Percentiles rank a stretch among this genome's conserved stretches.
phyloP scores from a whole-genome alignment of 2,329 filamentous ascomycete species.

The Penicillium occitanis region DNA sequence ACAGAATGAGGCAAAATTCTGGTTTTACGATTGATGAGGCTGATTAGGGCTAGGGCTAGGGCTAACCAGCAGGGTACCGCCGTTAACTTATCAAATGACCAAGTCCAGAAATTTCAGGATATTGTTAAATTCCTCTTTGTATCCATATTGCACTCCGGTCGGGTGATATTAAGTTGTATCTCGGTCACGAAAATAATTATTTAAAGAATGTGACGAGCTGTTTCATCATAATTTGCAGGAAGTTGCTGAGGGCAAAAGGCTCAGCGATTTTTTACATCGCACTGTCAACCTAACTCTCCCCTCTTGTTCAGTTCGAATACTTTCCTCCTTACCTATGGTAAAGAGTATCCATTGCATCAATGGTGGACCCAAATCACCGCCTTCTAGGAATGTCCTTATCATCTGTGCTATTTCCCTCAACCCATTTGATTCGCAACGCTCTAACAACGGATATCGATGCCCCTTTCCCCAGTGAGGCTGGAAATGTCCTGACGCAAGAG shows the following conservation, averaged over 20 bases:
- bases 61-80: background rate
- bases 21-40: background rate
- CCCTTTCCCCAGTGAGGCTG: background rate
- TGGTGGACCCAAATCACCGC: background rate
- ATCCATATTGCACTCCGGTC: background rate
- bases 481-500: background rate
- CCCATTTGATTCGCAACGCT: background rate
- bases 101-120: background rate
- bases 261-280: background rate
- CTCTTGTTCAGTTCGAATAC: background rate
- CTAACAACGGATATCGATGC: background rate
- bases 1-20: background rate
- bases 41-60: slow-evolving; percentile 5
- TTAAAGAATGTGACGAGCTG: background rate
- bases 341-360: background rate
- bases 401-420: background rate
- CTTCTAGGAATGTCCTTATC: background rate
- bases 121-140: background rate
- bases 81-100: background rate
- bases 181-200: background rate
- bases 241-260: background rate
- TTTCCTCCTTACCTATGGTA: background rate
- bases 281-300: background rate
- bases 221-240: background rate
- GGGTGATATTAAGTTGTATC: background rate